Base-by-base conservation (phyloP, 805 yeast genomes). In the Phaffomyces thermotolerans region DNA sequence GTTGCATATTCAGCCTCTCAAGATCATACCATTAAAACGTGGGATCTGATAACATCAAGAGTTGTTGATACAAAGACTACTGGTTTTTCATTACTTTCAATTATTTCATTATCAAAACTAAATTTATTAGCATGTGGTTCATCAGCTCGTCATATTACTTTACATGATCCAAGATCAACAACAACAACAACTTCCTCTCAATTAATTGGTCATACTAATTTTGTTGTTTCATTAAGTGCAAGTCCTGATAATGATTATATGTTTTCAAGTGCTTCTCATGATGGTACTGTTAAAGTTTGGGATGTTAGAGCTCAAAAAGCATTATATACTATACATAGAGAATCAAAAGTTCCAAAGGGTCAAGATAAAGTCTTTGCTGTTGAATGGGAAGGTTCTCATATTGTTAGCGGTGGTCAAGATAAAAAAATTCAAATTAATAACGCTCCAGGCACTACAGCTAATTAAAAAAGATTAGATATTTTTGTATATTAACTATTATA, bases 251-350 rank as follows among this genome's bases (percentile, higher is more conserved):
- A 81, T 58, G 86, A 81, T 40, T 81, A 85, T 65, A 79, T 87
- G 81, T 74, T 93, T 54, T 78, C 86, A 18, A 86, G 96, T 5
- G 95, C 84, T 12, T 87, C 96, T n/a, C 96, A 90, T 61, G 99
- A 93, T 64, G 96, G 98, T 23, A 86, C 95, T 1, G 91, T 84
- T 36, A 81, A 89, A 57, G 84, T 93, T 18, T 93, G 99, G 99
- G 99, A 91, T 63, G 76, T 91, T 9, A 79, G 99, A 58, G 84
- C 96, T 5, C 84, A 81, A 50, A 76, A 80, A 55, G 74, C 93
- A 12, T 69, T 93, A 68, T 88, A 84, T 63, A 85, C 95, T 7
- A 78, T 93, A 39, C 76, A 84, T 14, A 78, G 98, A 63, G 84
- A 87, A 57, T 71, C 75, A 15, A 64, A 67, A 3, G 67, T 66